Evolutionary conservation across 345 rosid genomes (phyloP).

Genomic region (Carallia pectinifolia): DNA sequence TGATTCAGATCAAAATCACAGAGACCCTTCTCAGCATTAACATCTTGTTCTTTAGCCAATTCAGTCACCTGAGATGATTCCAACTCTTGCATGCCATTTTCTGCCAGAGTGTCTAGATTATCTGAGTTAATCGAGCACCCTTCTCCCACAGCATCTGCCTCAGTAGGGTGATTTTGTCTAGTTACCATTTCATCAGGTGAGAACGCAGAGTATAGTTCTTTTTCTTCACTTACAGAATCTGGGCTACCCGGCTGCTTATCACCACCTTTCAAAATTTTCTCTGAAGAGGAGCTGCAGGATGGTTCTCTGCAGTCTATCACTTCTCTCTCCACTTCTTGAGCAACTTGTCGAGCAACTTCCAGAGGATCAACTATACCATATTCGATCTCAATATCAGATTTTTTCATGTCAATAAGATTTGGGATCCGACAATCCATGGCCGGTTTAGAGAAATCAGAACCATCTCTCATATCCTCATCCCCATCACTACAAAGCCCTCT

Average conservation of each 20-base stretch:
- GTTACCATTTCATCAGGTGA: conserved; percentile 40
- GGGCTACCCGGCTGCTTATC: conserved; percentile 42
- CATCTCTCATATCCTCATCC: conserved; percentile 39
- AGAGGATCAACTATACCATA: conserved; percentile 86
- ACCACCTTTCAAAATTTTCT: conserved; percentile 47
- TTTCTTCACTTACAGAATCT: conserved; percentile 42
- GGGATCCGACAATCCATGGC: conserved; percentile 33
- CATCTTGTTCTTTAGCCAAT: conserved; percentile 53
- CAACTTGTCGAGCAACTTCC: conserved; percentile 87
- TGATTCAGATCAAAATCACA: conserved; percentile 82
- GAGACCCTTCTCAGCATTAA: conserved; percentile 48
- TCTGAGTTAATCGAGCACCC: conserved; percentile 31
- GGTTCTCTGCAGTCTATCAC: conserved; percentile 61
- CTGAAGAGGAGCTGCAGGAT: conserved; percentile 59
- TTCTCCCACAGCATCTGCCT: conserved; percentile 34
- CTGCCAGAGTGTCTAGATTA: conserved; percentile 33
- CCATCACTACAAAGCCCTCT: conserved; percentile 36
- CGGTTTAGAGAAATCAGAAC: conserved; percentile 37
- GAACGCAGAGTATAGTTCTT: conserved; percentile 23
- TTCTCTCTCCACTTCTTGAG: conserved; percentile 89
- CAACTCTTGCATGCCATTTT: conserved; percentile 42
- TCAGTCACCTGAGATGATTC: conserved; percentile 57
- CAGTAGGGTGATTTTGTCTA: conserved; percentile 44
- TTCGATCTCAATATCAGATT: conserved; percentile 57
- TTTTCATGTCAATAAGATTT: conserved; percentile 40